A percentile compares a stretch with the other conserved stretches of the same genome.
Evolutionary conservation across 2,329 filamentous ascomycete genomes (phyloP).

Genomic region (Beauveria bassiana): DNA sequence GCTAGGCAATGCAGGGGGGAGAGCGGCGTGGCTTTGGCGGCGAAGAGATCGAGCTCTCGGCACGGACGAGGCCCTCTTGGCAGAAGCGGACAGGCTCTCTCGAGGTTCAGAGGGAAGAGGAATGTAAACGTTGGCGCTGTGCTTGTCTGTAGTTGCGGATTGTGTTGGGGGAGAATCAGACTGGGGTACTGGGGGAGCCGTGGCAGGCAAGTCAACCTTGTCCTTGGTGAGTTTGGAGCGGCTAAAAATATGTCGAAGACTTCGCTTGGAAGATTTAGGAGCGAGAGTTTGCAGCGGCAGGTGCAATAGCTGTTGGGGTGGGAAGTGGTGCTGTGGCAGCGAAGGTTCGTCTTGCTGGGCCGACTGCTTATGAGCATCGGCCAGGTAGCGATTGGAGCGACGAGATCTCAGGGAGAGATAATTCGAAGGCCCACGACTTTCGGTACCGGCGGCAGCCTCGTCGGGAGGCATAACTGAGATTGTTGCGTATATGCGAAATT

Average conservation of each 20-base stretch:
- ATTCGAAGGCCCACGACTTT: slow-evolving; percentile 4
- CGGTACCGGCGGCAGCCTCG: not conserved
- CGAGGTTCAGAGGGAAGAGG: not conserved
- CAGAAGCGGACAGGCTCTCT: not conserved
- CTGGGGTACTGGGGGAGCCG: not conserved
- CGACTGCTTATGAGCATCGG: slow-evolving; percentile 2
- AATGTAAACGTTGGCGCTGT: not conserved
- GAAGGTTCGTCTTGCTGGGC: not conserved
- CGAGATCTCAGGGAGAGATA: slow-evolving; percentile 12
- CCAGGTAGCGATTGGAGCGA: not conserved
- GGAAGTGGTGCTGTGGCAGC: not conserved
- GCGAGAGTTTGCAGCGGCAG: not conserved
- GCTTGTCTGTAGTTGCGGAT: not conserved
- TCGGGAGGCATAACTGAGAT: slow-evolving; percentile 4
- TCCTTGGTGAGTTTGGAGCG: slow-evolving; percentile 10
- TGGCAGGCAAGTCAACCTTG: not conserved
- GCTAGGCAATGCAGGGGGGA: not conserved
- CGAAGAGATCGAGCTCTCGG: not conserved
- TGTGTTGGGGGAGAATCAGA: not conserved
- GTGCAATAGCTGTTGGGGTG: not conserved
- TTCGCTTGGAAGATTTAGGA: slow-evolving; percentile 1
- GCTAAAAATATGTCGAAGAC: slow-evolving; percentile 12
- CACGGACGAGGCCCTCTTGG: not conserved
- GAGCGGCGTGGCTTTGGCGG: not conserved
- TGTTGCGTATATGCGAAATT: not conserved